phyloP scores from a whole-genome alignment of 306 rosid genomes.

The Vicia sativa region DNA sequence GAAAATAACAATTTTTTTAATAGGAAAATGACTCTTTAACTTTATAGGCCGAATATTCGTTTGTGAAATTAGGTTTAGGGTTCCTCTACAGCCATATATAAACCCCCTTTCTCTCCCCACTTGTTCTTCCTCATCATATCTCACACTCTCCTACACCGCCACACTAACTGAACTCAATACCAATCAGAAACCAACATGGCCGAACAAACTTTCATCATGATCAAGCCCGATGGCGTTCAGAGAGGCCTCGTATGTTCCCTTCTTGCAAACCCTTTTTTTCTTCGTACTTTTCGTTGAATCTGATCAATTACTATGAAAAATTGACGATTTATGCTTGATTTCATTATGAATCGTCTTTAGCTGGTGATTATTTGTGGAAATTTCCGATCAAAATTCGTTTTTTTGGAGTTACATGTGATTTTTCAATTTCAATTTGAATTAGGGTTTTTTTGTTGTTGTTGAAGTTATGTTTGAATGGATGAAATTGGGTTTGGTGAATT shows the following conservation, averaged over 20 bases:
- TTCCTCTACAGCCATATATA: slow-evolving; percentile 30
- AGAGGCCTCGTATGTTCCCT: slow-evolving; percentile 70
- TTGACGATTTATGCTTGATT: neutral
- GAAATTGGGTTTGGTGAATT: slow-evolving; percentile 30
- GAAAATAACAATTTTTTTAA: neutral
- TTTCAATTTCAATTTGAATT: neutral
- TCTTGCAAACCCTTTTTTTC: neutral
- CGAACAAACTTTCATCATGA: slow-evolving; percentile 82
- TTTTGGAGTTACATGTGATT: too few relatives aligned
- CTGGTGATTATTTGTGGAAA: neutral
- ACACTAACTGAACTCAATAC: neutral
- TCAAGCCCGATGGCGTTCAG: slow-evolving; percentile 93
- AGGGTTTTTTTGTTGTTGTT: neutral
- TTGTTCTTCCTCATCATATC: neutral
- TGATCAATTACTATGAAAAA: neutral
- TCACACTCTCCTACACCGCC: neutral
- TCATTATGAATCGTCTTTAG: neutral
- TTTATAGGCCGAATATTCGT: slow-evolving; percentile 35
- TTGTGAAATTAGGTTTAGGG: slow-evolving; percentile 38
- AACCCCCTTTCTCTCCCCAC: slow-evolving; percentile 1
- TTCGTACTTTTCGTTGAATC: neutral
- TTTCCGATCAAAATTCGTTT: neutral
- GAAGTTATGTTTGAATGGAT: neutral
- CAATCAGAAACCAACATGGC: slow-evolving; percentile 49
- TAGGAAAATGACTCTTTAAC: neutral